Conservation (phyloP, 331 rosid genomes). For the Rhamnella rubrinervis region DNA sequence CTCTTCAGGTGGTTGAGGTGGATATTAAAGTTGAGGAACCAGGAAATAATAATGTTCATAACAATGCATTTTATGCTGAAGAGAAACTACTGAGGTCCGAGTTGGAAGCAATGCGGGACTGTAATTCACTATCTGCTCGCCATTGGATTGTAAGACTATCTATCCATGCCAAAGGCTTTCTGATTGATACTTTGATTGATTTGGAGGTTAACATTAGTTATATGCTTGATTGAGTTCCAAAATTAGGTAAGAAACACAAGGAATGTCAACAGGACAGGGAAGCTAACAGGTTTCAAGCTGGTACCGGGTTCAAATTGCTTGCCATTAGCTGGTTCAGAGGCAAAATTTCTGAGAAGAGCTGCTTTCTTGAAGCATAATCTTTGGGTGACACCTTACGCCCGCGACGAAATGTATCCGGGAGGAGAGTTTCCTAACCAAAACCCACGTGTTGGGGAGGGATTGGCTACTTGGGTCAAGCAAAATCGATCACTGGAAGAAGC, state of each 20-base stretch:
- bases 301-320: slow-evolving; percentile 91
- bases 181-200: neutral
- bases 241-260: slow-evolving; percentile 79
- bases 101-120: slow-evolving; percentile 82
- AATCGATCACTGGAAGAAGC: slow-evolving; percentile 85
- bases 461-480: slow-evolving; percentile 81
- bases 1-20: slow-evolving; percentile 79
- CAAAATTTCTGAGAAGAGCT: slow-evolving; percentile 87
- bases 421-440: slow-evolving; percentile 98
- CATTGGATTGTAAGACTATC: slow-evolving; percentile 79
- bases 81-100: slow-evolving; percentile 75
- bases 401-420: slow-evolving; percentile 78
- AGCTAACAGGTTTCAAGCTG: slow-evolving; percentile 85
- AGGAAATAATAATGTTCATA: slow-evolving; percentile 86
- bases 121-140: slow-evolving; percentile 74
- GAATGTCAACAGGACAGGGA: slow-evolving; percentile 82
- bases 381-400: slow-evolving; percentile 82
- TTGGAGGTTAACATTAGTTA: neutral
- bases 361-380: slow-evolving; percentile 92
- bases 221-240: neutral
- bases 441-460: slow-evolving; percentile 81
- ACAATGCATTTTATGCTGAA: slow-evolving; percentile 88
- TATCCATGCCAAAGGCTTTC: neutral
- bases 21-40: slow-evolving; percentile 81
- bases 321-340: slow-evolving; percentile 89